These are phyloP conservation scores for Chalciporus chontae DNA, from an alignment of 768 basidiomycete species.

Conservation along the genomic window DNA sequence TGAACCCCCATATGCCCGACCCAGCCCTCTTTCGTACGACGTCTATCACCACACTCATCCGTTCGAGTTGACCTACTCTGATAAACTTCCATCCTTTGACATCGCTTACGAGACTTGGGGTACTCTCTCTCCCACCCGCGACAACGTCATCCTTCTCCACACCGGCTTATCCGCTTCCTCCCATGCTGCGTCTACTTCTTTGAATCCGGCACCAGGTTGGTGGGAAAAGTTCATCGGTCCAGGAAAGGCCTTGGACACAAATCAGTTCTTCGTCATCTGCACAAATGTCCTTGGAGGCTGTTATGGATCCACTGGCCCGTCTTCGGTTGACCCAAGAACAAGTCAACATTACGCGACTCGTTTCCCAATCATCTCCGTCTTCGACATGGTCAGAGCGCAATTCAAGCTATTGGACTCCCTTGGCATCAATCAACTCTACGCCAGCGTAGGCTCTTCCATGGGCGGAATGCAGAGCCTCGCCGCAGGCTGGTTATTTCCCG, in stretches of 20 bases:
- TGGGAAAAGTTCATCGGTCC: constrained; percentile 99
- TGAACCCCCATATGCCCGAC: constrained; percentile 79
- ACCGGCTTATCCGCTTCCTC: constrained; percentile 96
- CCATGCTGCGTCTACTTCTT: constrained; percentile 79
- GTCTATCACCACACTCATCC: constrained; percentile 60
- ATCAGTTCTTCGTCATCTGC: constrained; percentile 90
- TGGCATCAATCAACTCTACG: constrained; percentile 81
- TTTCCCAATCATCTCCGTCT: constrained; percentile 90
- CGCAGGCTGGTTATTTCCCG: constrained; percentile 88
- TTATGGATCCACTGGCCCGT: constrained; percentile 96
- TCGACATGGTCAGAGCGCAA: constrained; percentile 97
- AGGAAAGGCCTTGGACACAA: constrained; percentile 88
- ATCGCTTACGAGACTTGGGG: constrained; percentile 99
- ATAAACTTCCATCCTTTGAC: constrained; percentile 63
- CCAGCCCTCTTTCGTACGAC: constrained; percentile 70
- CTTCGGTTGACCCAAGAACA: constrained; percentile 68
- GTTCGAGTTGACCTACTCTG: constrained; percentile 64
- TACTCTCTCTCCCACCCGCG: constrained; percentile 64
- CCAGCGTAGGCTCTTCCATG: constrained; percentile 94
- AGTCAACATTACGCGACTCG: constrained; percentile 78
- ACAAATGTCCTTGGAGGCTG: constrained; percentile 97
- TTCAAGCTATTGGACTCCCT: constrained; percentile 82
- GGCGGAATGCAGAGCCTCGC: constrained; percentile 98
- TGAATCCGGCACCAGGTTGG: constrained; percentile 87
- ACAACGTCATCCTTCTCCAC: constrained; percentile 93